Evolutionary conservation across 495 filamentous ascomycete species (phyloP), one percentile per base, ranked within the genome.

Genomic region (Chaetomidium leptoderma): DNA sequence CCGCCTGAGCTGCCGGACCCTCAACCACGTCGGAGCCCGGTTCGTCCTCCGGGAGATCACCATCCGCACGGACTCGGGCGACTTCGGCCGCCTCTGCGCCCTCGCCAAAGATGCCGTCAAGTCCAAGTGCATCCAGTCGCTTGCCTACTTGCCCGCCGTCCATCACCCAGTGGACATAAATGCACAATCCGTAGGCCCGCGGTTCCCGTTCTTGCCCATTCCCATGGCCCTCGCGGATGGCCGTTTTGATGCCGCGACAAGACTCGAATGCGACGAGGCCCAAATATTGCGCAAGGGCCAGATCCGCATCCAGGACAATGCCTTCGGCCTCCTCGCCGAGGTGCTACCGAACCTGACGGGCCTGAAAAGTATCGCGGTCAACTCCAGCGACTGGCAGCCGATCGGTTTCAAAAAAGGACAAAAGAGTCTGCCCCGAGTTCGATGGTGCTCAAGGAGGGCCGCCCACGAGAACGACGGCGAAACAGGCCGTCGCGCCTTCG

Each of bases 51-150:
- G 32, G 24, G 19, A 32, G 8, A 2, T 57, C 45, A 16, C 29
- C 17, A 5, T 57, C 45, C 37, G n/a, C 35, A 2, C 24, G 10
- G 10, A 43, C 24, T n/a, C 39, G 26, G 23, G 13, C 35, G 24
- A 43, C 27, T 33, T 44, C 6, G 36, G 33, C 32, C 21, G 8
- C 19, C 23, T 57, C 17, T 24, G 55, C n/a, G 33, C 35, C 11
- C 0, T 57, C n/a, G 45, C 45, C 2, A 14, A 32, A 6, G 21
- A 57, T 46, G 45, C 33, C 6, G 36, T 32, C 45, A 40, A 42
- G 46, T 21, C 55, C 45, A 43, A 32, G 17, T 51, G 33, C 26
- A 27, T 57, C 55, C 43, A 33, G n/a, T 42, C 45, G n/a, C 33
- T 57, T n/a, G 19, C 27, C 23, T 57, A 30, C 26, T 27, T 40